These are phyloP conservation scores for Irpex sp. DNA, from an alignment of 1,284 basidiomycete species.

Conservation along the genomic window DNA sequence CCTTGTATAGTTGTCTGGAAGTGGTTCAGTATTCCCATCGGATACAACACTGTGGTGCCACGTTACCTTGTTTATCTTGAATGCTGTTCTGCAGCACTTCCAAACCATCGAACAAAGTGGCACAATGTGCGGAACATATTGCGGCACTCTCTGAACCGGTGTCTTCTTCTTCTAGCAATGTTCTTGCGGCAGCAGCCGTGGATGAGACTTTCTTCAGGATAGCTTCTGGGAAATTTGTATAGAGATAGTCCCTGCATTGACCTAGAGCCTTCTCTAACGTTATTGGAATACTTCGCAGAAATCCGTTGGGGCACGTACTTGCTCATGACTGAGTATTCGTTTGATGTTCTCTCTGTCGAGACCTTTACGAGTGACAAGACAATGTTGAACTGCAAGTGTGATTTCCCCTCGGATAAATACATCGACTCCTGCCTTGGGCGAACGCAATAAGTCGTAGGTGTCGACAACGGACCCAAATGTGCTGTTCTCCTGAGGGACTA, in stretches of 20 bases:
- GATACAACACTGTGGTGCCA: neutral
- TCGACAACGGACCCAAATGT: conserved; percentile 72
- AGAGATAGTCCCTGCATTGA: conserved; percentile 65
- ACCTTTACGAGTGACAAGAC: conserved; percentile 57
- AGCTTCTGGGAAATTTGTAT: conserved; percentile 48
- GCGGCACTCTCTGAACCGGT: conserved; percentile 53
- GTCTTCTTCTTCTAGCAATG: conserved; percentile 35
- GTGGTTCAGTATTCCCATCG: conserved; percentile 3
- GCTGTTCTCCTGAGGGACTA: conserved; percentile 76
- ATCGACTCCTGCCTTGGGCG: conserved; percentile 32
- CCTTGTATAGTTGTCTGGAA: conserved; percentile 58
- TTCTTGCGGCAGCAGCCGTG: conserved; percentile 65
- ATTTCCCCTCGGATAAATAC: conserved; percentile 57
- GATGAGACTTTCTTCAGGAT: conserved; percentile 53
- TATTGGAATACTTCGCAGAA: neutral
- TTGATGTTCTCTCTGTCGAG: conserved; percentile 48
- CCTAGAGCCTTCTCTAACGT: conserved; percentile 60
- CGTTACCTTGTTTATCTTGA: conserved; percentile 53
- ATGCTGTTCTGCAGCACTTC: conserved; percentile 56
- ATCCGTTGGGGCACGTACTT: conserved; percentile 40
- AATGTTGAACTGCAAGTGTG: conserved; percentile 61
- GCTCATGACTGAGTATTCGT: conserved; percentile 70
- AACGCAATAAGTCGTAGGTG: conserved; percentile 63
- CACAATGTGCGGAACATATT: conserved; percentile 67
- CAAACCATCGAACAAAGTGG: conserved; percentile 51